phyloP scores from a whole-genome alignment of 441 rosid genomes.

The Populus hybrid region DNA sequence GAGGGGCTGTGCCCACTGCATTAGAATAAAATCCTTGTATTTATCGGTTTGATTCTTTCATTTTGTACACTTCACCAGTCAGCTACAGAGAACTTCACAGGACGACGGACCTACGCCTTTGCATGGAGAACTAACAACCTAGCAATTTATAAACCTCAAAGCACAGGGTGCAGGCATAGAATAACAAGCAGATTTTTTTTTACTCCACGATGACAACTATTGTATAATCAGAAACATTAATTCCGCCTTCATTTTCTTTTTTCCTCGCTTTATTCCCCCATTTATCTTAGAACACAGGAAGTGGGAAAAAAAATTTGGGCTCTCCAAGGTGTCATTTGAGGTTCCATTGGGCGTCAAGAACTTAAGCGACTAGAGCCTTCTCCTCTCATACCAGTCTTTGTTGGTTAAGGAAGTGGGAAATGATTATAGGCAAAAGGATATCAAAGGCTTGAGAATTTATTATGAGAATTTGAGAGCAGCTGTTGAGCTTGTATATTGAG shows the following conservation, averaged over 20 bases:
- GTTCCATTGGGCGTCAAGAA: too few relatives aligned
- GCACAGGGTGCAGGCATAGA: background rate
- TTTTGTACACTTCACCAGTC: background rate
- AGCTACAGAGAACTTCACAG: constrained; percentile 5
- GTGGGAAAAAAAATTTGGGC: background rate
- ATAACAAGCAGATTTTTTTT: background rate
- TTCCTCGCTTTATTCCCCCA: background rate
- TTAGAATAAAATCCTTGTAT: background rate
- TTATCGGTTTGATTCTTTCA: constrained; percentile 13
- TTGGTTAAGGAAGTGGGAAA: background rate
- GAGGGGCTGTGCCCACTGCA: background rate
- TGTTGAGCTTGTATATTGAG: background rate
- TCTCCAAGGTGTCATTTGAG: background rate
- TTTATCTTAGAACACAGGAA: background rate
- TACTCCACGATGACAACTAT: background rate
- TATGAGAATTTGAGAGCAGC: background rate
- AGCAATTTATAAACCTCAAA: background rate
- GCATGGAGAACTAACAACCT: background rate
- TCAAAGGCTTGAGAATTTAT: background rate
- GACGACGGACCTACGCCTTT: background rate
- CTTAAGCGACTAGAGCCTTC: too few relatives aligned
- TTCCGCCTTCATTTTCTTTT: too few relatives aligned
- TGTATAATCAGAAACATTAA: background rate
- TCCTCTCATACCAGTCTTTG: too few relatives aligned
- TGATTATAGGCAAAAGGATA: background rate